These are phyloP conservation scores for Senna siamea DNA, from an alignment of 306 rosid genomes.

Conservation along the genomic window DNA sequence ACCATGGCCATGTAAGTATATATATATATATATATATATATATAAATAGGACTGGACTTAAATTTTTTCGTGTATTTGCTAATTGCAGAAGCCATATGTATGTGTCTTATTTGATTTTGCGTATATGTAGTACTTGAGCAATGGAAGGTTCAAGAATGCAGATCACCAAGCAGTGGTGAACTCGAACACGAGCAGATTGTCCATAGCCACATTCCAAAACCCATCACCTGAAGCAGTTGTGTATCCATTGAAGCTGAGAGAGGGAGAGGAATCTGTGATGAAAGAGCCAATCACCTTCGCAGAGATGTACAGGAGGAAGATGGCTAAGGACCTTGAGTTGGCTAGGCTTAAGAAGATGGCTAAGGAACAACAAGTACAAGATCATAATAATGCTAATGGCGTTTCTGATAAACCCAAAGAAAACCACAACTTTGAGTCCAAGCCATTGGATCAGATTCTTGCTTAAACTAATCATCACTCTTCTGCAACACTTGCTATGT, in stretches of 20 bases:
- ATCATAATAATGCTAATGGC: no score
- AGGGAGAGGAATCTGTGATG: conserved; percentile 63
- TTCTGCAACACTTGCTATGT: no score
- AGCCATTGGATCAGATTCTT: conserved; percentile 53
- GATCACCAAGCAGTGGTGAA: conserved; percentile 97
- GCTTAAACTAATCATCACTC: conserved; percentile 48
- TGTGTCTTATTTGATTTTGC: no score
- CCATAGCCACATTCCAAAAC: conserved; percentile 92
- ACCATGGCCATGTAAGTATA: conserved; percentile 86
- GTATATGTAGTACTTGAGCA: conserved; percentile 82
- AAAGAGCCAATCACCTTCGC: conserved; percentile 69
- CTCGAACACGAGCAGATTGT: conserved; percentile 70
- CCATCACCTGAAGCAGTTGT: conserved; percentile 75
- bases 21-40: no score
- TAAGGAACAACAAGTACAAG: conserved; percentile 50
- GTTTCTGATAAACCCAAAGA: neutral
- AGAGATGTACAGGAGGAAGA: conserved; percentile 79
- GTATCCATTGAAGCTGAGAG: conserved; percentile 66
- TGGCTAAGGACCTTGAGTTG: conserved; percentile 71
- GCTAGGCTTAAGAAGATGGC: conserved; percentile 69
- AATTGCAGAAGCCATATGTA: no score
- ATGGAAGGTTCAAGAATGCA: conserved; percentile 93
- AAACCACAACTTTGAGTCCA: conserved; percentile 35
- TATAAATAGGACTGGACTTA: no score
- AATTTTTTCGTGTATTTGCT: no score